Conservation (phyloP, 495 filamentous ascomycete species). For the Xylaria acuta region DNA sequence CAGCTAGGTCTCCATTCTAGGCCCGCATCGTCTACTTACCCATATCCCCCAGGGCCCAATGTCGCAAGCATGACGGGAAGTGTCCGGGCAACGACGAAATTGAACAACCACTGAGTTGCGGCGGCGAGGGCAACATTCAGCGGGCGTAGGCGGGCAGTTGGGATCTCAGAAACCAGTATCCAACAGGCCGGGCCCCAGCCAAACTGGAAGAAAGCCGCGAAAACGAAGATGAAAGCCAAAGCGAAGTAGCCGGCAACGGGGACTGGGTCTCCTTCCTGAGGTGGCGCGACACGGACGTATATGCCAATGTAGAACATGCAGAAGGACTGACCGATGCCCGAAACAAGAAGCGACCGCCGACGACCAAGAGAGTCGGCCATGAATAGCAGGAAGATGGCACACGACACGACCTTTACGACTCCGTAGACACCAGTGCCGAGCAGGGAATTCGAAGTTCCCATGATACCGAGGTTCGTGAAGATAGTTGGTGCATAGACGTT, state of each 20-base stretch:
- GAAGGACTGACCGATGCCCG: conserved; percentile 71
- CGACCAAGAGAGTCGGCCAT: conserved; percentile 75
- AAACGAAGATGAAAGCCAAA: conserved; percentile 74
- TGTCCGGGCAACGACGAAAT: conserved; percentile 70
- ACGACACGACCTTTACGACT: conserved; percentile 64
- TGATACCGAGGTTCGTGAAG: conserved; percentile 66
- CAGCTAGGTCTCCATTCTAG: conserved; percentile 11
- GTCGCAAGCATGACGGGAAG: conserved; percentile 70
- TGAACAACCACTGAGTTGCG: conserved; percentile 74
- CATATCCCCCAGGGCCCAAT: conserved; percentile 67
- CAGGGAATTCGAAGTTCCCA: conserved; percentile 55
- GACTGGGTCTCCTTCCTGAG: conserved; percentile 50
- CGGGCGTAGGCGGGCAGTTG: conserved; percentile 71
- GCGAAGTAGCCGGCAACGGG: conserved; percentile 64
- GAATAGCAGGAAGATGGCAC: conserved; percentile 69
- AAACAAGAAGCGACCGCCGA: conserved; percentile 73
- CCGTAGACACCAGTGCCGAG: conserved; percentile 72
- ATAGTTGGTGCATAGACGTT: conserved; percentile 80
- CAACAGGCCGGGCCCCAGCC: conserved; percentile 82
- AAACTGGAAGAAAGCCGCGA: conserved; percentile 78
- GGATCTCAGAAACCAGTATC: conserved; percentile 80
- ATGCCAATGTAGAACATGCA: conserved; percentile 82
- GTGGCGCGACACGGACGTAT: conserved; percentile 76
- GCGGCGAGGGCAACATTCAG: conserved; percentile 73
- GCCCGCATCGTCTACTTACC: conserved; percentile 27